These are phyloP conservation scores for Diplocarpon mali DNA, from an alignment of 2,329 filamentous ascomycete genomes.

Conservation along the genomic window DNA sequence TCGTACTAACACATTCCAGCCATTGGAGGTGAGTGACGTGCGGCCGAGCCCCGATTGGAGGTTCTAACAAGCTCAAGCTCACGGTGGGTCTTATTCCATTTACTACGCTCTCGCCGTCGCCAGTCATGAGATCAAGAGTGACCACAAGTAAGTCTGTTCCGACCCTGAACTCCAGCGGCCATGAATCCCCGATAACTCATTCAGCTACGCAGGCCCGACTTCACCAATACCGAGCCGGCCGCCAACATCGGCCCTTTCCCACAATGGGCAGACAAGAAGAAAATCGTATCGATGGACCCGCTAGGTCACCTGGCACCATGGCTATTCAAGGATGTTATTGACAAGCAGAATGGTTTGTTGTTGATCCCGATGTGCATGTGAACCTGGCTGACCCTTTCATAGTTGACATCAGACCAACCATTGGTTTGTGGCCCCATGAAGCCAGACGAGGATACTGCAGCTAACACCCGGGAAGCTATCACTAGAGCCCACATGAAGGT, in stretches of 20 bases:
- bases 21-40: conserved; percentile 40
- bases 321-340: conserved; percentile 70
- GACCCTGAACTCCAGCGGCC: not conserved
- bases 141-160: conserved; percentile 49
- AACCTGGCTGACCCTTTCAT: conserved; percentile 12
- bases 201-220: conserved; percentile 41
- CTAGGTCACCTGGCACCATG: conserved; percentile 79
- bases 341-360: conserved; percentile 52
- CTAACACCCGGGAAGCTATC: conserved; percentile 23
- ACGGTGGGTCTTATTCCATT: conserved; percentile 89
- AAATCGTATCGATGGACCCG: conserved; percentile 97
- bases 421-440: conserved; percentile 17
- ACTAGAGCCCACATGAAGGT: conserved; percentile 29
- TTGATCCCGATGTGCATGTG: not conserved
- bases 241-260: conserved; percentile 79
- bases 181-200: not conserved
- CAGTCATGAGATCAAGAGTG: conserved; percentile 73
- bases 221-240: conserved; percentile 85
- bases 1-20: conserved; percentile 30
- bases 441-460: not conserved
- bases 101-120: conserved; percentile 91
- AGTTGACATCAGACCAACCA: conserved; percentile 29
- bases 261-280: conserved; percentile 80
- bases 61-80: conserved; percentile 37
- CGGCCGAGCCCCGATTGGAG: too few species aligned